A percentile compares a stretch with the other conserved stretches of the same genome.
Conservation (phyloP, 1,284 basidiomycete species). For the Ustilago nuda region DNA sequence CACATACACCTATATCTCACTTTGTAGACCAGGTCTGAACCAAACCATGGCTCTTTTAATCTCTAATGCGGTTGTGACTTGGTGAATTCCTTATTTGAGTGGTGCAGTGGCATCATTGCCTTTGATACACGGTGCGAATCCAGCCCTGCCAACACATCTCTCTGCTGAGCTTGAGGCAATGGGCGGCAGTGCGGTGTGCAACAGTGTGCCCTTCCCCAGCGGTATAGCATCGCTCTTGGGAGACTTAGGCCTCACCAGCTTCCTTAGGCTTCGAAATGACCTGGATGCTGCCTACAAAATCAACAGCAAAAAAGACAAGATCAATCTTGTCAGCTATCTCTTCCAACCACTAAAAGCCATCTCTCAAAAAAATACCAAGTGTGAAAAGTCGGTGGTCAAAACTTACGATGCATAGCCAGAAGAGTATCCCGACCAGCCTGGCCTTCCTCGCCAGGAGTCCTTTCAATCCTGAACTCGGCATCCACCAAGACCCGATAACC, state of each 20-base stretch:
- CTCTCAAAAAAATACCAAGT: neutral
- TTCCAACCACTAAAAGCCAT: neutral
- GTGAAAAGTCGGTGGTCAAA: neutral
- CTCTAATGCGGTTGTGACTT: too few relatives aligned
- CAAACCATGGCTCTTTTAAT: too few relatives aligned
- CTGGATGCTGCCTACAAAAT: conserved; percentile 45
- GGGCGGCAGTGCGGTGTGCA: neutral
- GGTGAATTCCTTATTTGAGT: too few relatives aligned
- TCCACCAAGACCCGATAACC: conserved; percentile 63
- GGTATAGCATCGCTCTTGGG: neutral
- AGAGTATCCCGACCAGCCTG: conserved; percentile 35
- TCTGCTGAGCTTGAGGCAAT: too few relatives aligned
- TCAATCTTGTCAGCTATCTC: neutral
- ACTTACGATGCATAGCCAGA: conserved; percentile 58
- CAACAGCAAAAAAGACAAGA: neutral
- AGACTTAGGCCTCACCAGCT: conserved; percentile 26
- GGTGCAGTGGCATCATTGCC: too few relatives aligned
- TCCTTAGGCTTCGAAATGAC: conserved; percentile 58
- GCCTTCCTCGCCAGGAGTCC: conserved; percentile 48
- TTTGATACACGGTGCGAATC: too few relatives aligned
- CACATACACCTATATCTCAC: too few relatives aligned
- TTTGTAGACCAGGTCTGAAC: too few relatives aligned
- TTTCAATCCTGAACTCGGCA: conserved; percentile 63
- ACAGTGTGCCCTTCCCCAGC: neutral
- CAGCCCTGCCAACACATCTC: too few relatives aligned